Conservation (phyloP, 805 yeast species). For the Kodamaea lidongshanica region DNA sequence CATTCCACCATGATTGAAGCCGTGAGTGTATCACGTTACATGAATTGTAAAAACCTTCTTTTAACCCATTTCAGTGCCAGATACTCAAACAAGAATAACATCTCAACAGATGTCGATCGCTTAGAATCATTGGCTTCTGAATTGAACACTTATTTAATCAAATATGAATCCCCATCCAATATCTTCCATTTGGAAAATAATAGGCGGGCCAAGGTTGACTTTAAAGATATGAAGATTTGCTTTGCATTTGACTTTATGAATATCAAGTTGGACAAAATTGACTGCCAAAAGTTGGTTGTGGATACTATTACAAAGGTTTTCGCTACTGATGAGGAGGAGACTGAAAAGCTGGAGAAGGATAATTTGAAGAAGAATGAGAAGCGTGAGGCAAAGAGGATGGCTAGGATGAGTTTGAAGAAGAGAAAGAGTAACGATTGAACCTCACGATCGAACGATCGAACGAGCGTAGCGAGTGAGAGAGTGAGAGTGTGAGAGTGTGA, state of each 20-base stretch:
- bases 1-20: conserved; percentile 93
- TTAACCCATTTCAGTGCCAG: conserved; percentile 93
- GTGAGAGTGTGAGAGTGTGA: no score
- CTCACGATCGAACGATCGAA: conserved; percentile 9
- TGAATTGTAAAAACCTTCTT: conserved; percentile 67
- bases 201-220: conserved; percentile 8
- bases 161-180: conserved; percentile 19
- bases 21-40: conserved; percentile 54
- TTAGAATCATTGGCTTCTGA: conserved; percentile 18
- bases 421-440: conserved; percentile 12
- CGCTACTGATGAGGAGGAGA: conserved; percentile 19
- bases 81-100: conserved; percentile 41
- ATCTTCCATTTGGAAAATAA: conserved; percentile 15
- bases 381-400: conserved; percentile 30
- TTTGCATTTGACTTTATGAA: conserved; percentile 38
- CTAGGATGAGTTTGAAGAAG: conserved; percentile 19
- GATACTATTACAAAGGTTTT: conserved; percentile 23
- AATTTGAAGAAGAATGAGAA: conserved; percentile 23
- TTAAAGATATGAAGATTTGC: conserved; percentile 30
- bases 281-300: conserved; percentile 21
- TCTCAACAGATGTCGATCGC: conserved; percentile 19
- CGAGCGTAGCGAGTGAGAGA: no score
- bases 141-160: conserved; percentile 24
- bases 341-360: conserved; percentile 10
- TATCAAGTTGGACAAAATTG: conserved; percentile 22